phyloP scores from a whole-genome alignment of 345 rosid genomes.

The Sisymbrium irio region DNA sequence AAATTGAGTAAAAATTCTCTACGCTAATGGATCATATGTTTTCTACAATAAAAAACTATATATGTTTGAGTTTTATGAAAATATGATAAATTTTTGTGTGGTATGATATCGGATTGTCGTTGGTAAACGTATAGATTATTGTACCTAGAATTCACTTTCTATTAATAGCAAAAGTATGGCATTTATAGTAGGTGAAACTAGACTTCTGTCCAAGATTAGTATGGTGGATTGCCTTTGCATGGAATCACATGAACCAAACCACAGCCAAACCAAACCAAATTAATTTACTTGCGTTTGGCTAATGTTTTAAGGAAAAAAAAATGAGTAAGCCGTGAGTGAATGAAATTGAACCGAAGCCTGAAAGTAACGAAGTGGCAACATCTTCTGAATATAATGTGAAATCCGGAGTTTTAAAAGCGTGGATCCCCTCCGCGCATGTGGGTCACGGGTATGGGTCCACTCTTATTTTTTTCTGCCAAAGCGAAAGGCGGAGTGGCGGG shows the following conservation, averaged over 20 bases:
- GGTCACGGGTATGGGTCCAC: slow-evolving; percentile 1
- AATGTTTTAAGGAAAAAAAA: too few species aligned
- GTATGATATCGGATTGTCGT: too few species aligned
- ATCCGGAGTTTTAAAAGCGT: neutral
- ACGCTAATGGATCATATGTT: neutral
- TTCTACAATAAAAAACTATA: too few species aligned
- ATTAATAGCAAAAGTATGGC: too few species aligned
- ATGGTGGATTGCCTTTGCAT: too few species aligned
- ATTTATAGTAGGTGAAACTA: too few species aligned
- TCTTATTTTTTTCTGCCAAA: neutral
- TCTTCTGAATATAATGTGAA: neutral
- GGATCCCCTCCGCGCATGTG: slow-evolving; percentile 23
- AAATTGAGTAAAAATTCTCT: neutral
- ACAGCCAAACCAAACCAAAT: too few species aligned
- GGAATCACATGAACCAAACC: too few species aligned
- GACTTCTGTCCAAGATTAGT: too few species aligned
- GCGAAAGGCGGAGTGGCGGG: slow-evolving; percentile 28
- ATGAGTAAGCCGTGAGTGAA: too few species aligned
- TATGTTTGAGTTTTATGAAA: neutral
- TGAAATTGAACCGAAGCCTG: neutral
- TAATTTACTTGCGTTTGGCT: neutral
- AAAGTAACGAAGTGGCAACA: neutral
- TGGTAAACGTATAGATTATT: too few species aligned
- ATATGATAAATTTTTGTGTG: neutral
- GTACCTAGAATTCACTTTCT: too few species aligned